Base-by-base conservation (phyloP, 306 rosid species). In the Abrus pulchellus region DNA sequence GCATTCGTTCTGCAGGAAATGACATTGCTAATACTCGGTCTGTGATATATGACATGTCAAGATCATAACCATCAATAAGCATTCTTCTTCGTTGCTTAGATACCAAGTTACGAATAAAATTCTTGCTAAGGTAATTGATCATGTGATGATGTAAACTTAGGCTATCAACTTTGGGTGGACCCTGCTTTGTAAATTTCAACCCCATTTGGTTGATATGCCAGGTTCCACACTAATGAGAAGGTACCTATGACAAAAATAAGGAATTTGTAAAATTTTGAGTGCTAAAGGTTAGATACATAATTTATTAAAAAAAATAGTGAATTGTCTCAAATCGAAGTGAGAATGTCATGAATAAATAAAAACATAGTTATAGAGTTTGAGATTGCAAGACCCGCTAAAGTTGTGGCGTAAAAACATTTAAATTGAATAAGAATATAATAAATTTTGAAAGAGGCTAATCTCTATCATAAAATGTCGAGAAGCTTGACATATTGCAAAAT, bases 51-150 rank as follows among this genome's bases (percentile, higher is more conserved):
- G 99, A 84, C 99, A 95, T 95, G 88, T 95, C 99, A 75, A 95
- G 98, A 89, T 95, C 99, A 87, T 85, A 95, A n/a, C 99, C 99
- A 38, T 86, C 94, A 56, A 93, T 90, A 20, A 95, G 96, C 92
- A 95, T 93, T 74, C 99, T 87, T 83, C 99, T 77, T 50, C 99
- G 83, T 80, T 95, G 87, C 91, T 90, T 93, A 2, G 98, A 93
- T 52, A 93, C 98, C 93, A 95, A 87, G 86, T 93, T 91, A 29
- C 96, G 96, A n/a, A 95, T 83, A 53, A 90, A 84, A 60, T 83
- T 93, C 81, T 87, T 86, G 65, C 92, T 82, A 28, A 95, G 82
- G 84, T 90, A 91, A 85, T 81, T 81, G 68, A 95, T 93, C 83
- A 93, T 74, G 5, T 86, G 87, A 63, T 88, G 82, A 43, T 93